A percentile compares a stretch with the other conserved stretches of the same genome.
These are phyloP conservation scores for Solanum piurae DNA, from an alignment of 257 asterid species.

Conservation along the genomic window DNA sequence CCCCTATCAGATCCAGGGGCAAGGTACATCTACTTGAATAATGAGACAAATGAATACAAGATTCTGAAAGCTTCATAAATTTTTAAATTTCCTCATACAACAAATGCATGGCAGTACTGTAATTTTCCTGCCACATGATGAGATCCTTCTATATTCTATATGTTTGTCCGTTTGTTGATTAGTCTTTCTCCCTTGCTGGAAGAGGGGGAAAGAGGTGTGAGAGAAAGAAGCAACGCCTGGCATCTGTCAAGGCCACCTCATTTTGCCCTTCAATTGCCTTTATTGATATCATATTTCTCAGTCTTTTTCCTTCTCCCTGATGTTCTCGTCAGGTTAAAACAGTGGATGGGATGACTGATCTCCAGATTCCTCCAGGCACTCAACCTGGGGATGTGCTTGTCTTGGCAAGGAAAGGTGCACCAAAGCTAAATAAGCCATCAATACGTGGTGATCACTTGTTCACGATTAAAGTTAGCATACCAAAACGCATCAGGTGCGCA, in stretches of 20 bases:
- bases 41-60: not conserved
- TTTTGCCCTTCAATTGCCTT: not conserved
- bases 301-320: not conserved
- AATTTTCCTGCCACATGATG: not conserved
- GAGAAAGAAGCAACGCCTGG: not conserved
- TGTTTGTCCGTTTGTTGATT: not conserved
- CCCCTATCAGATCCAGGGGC: not conserved
- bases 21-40: not conserved
- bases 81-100: not conserved
- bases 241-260: not conserved
- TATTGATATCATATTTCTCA: not conserved
- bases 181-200: not conserved
- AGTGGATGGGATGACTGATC: conserved; percentile 86
- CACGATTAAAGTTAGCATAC: conserved; percentile 80
- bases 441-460: conserved; percentile 97
- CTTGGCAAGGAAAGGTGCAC: conserved; percentile 94
- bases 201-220: not conserved
- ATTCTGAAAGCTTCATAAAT: not conserved
- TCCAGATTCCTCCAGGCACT: conserved; percentile 94
- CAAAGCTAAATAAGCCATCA: conserved; percentile 85
- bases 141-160: not conserved
- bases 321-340: conserved; percentile 56
- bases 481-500: conserved; percentile 71
- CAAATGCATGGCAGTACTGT: not conserved
- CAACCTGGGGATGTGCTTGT: conserved; percentile 99